Evolutionary conservation across 2,329 filamentous ascomycete species (phyloP).

Genomic region (Cryoendolithus antarcticus): DNA sequence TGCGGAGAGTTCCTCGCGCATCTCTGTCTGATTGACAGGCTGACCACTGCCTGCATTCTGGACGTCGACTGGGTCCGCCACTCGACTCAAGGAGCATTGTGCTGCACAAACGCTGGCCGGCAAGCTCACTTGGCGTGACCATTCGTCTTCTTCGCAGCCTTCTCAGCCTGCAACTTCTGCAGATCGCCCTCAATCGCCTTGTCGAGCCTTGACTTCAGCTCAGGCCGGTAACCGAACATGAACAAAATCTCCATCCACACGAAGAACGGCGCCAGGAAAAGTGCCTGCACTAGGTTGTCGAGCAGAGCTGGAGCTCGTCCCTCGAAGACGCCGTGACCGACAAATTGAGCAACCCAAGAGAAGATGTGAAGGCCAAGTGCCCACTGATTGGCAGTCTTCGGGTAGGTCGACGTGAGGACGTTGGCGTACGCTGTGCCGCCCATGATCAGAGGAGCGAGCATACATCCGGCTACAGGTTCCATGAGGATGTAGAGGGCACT

Average conservation of each 20-base stretch:
- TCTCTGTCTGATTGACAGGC: no score
- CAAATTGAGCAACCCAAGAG: conserved; percentile 79
- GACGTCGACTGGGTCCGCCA: no score
- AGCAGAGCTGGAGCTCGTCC: conserved; percentile 76
- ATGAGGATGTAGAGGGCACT: conserved; percentile 76
- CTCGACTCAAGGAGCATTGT: no score
- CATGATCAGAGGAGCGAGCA: conserved; percentile 65
- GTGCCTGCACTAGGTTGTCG: conserved; percentile 81
- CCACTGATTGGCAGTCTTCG: conserved; percentile 47
- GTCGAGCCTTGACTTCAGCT: conserved; percentile 70
- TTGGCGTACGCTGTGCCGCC: conserved; percentile 64
- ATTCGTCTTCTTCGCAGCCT: conserved; percentile 30
- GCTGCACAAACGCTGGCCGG: no score
- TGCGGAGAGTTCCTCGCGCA: no score
- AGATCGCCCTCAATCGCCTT: conserved; percentile 65
- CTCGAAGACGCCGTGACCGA: conserved; percentile 85
- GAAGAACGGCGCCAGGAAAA: conserved; percentile 90
- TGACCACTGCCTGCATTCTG: no score
- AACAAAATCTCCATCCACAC: conserved; percentile 95
- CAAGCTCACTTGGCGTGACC: conserved; percentile 4
- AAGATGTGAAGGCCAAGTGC: conserved; percentile 58
- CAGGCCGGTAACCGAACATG: conserved; percentile 75
- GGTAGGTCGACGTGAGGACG: conserved; percentile 55
- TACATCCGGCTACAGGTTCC: conserved; percentile 79
- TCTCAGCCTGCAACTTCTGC: conserved; percentile 54